Evolutionary conservation across 129 eudicot species (phyloP), one percentile per base, ranked within the genome.

Genomic region (Smallanthus sonchifolius): DNA sequence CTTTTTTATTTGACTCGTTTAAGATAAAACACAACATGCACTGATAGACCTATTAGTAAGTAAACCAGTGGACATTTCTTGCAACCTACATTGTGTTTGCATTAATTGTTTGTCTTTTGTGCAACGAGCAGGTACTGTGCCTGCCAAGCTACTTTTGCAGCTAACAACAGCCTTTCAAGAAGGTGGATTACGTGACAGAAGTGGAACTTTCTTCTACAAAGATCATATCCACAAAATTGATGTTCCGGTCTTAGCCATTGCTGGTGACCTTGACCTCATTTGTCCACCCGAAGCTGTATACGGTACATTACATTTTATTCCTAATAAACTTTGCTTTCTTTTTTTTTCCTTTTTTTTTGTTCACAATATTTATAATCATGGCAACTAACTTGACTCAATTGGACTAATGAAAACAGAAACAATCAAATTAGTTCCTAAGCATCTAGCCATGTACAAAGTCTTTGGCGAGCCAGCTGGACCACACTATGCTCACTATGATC

Each of bases 281-380:
- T 89, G 96, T 76, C 96, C 96, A 80, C 96, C 96, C 43, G 90
- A 89, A 84, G 96, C 96, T 70, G 92, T 89, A 83, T 83, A 84
- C 16, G 96, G 96, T 89, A 85, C 17, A 47, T 69, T 13, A 75
- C 37, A 75, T 73, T 64, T 37, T 28, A 45, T 66, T 67, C 72
- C 60, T 72, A 43, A 13, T 37, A 30, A 47, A 45, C 37, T 52
- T 52, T 57, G 20, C 4, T 35, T 19, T 56, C 49, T 36, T 72
- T 38, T 56, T 16, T 9, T 36, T 56, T 51, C 24, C 67, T 38
- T 56, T 16, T 9, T 36, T 56, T 51, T 10, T 51, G 11, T 32
- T 59, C 24, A n/a, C 30, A 37, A 7, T 7, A 1, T 30, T 7
- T 34, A 16, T 64, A 47, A 32, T 35, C 32, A 7, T 55, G 51